A percentile compares a stretch with the other conserved stretches of the same genome.
phyloP scores from a whole-genome alignment of 1,139 yeast genomes.

The Lodderomyces metapsilosis region DNA sequence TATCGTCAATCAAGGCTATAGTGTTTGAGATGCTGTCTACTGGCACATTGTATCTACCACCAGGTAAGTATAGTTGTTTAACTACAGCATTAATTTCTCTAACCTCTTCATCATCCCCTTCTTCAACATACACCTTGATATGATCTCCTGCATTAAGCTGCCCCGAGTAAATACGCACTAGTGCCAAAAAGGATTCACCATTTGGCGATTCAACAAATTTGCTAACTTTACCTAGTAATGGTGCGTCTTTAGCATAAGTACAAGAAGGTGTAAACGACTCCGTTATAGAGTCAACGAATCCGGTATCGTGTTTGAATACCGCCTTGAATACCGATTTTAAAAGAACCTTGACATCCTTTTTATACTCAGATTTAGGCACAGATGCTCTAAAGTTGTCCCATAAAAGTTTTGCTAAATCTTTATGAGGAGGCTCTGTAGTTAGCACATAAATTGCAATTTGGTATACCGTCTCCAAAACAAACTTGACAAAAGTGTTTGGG shows the following conservation, averaged over 20 bases:
- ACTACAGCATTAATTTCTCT: conserved; percentile 34
- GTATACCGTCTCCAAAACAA: conserved; percentile 77
- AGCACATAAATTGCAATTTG: conserved; percentile 66
- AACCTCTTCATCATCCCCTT: conserved; percentile 55
- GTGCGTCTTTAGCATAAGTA: not conserved
- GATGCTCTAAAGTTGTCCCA: conserved; percentile 46
- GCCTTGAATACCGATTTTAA: conserved; percentile 52
- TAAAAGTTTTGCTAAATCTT: conserved; percentile 39
- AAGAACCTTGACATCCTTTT: conserved; percentile 57
- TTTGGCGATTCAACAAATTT: conserved; percentile 58
- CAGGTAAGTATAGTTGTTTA: conserved; percentile 55
- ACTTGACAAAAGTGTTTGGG: conserved; percentile 61
- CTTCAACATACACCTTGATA: conserved; percentile 59
- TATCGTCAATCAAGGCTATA: conserved; percentile 68
- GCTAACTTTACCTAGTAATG: conserved; percentile 53
- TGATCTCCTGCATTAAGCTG: conserved; percentile 44
- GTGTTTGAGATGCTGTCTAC: conserved; percentile 63
- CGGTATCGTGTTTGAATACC: conserved; percentile 50
- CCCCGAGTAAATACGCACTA: conserved; percentile 67
- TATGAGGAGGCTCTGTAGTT: conserved; percentile 48
- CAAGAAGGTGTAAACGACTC: conserved; percentile 41
- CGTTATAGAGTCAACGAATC: conserved; percentile 53
- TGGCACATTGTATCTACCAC: conserved; percentile 68
- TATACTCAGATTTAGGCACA: conserved; percentile 36
- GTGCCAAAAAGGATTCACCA: conserved; percentile 46